Evolutionary conservation across 2,329 filamentous ascomycete genomes (phyloP).

Genomic region (Aspergillus cejpii): DNA sequence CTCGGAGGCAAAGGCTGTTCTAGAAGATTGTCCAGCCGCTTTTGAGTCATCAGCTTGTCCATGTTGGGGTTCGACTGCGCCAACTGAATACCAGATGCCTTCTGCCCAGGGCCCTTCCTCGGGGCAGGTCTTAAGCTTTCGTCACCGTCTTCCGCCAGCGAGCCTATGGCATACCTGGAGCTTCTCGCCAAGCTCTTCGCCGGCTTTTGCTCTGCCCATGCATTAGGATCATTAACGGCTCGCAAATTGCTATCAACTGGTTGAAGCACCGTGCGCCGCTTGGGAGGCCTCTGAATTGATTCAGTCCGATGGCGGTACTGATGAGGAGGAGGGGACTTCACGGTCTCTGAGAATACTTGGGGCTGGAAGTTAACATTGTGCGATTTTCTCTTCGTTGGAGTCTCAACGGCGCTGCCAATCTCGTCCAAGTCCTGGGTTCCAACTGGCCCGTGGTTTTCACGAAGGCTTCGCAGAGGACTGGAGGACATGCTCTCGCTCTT

Average conservation of each 20-base stretch:
- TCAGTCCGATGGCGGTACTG: background rate
- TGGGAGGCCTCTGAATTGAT: conserved; percentile 1
- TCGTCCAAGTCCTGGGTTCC: conserved; percentile 59
- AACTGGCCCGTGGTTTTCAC: conserved; percentile 26
- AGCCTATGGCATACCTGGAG: conserved; percentile 36
- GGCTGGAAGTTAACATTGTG: background rate
- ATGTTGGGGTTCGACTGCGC: background rate
- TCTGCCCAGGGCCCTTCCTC: background rate
- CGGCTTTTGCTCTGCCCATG: conserved; percentile 25
- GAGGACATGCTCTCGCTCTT: conserved; percentile 36
- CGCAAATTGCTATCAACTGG: conserved; percentile 26
- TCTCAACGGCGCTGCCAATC: conserved; percentile 35
- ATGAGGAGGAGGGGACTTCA: background rate
- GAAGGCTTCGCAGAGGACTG: conserved; percentile 22
- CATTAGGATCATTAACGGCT: conserved; percentile 1
- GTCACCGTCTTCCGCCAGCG: conserved; percentile 48
- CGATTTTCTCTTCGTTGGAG: conserved; percentile 36
- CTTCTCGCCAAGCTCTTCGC: conserved; percentile 29
- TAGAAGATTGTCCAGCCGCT: conserved; percentile 31
- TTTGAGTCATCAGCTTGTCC: conserved; percentile 8
- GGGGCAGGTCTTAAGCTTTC: conserved; percentile 10
- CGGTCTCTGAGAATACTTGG: background rate
- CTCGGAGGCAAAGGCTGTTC: conserved; percentile 24
- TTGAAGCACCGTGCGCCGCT: conserved; percentile 18
- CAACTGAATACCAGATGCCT: background rate